Evolutionary conservation across 805 yeast species (phyloP), one percentile per base, ranked within the genome.

Genomic region (Pichia cephalocereana): DNA sequence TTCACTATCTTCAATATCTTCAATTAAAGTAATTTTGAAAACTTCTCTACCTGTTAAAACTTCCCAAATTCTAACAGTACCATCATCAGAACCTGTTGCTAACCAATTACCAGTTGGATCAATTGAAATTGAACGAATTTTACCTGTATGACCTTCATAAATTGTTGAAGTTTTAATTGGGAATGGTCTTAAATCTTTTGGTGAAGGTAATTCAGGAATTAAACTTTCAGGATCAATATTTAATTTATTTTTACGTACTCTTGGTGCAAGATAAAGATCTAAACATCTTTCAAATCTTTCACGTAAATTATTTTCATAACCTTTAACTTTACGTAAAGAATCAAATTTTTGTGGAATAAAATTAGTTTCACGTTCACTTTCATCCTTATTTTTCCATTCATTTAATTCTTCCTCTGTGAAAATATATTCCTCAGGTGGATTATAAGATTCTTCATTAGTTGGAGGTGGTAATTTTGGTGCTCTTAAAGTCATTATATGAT

Each of bases 71-170:
- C 96, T 77, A 8, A 93, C 90, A 17, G 90, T 77, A 47, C 98
- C 98, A 64, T 93, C 99, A 64, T 93, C 98, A 17, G 96, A 86
- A 50, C 97, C 99, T 4, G 99, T 93, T 19, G 99, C 99, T 48
- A 93, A 71, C 93, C 96, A 93, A 57, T 84, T 73, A 6, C 99
- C 99, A 32, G 81, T 73, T 45, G 96, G 95, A 63, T 91, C 96
- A 43, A 91, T 76, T 9, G 90, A 79, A 30, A 93, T 61, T 2
- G 91, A 74, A 65, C 99, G 82, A 44, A 93, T 82, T 59, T 82
- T 82, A 41, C 83, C 96, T 40, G 70, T 69, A 64, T 91, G 99
- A 31, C 99, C 99, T 52, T 74, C 75, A 64, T 79, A 91, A 2
- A 80, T 68, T 6, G 96, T 89, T 4, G 97, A 84, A 56, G 93